Conservation (phyloP, 2,329 filamentous ascomycete genomes). For the Ramichloridium luteum region DNA sequence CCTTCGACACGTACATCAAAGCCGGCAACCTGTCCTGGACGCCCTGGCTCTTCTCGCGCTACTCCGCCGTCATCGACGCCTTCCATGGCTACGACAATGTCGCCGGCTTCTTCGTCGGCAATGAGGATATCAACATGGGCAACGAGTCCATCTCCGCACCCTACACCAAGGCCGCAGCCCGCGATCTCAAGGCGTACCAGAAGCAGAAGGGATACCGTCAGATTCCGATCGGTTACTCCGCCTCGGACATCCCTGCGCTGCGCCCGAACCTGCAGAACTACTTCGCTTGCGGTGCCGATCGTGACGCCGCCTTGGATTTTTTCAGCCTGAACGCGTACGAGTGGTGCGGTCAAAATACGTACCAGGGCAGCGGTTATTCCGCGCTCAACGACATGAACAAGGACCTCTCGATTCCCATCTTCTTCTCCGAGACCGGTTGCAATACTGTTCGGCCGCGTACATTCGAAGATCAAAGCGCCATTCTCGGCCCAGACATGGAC, state of each 20-base stretch:
- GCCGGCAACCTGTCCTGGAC: slow-evolving; percentile 55
- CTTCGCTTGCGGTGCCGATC: slow-evolving; percentile 62
- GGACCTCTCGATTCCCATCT: slow-evolving; percentile 69
- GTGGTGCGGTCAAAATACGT: slow-evolving; percentile 16
- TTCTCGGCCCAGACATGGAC: slow-evolving; percentile 64
- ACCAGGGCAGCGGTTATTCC: slow-evolving; percentile 51
- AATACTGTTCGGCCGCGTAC: slow-evolving; percentile 50
- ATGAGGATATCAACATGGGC: slow-evolving; percentile 61
- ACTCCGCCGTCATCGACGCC: slow-evolving; percentile 60
- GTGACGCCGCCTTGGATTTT: slow-evolving; percentile 63
- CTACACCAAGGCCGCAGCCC: slow-evolving; percentile 68
- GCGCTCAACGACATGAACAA: slow-evolving; percentile 54
- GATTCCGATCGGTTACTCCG: slow-evolving; percentile 78
- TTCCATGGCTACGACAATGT: slow-evolving; percentile 70
- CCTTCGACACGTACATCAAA: slow-evolving; percentile 53
- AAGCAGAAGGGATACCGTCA: slow-evolving; percentile 62
- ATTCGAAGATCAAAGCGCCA: slow-evolving; percentile 62
- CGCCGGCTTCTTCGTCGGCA: slow-evolving; percentile 76
- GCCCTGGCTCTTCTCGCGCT: slow-evolving; percentile 54
- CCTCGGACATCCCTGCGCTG: slow-evolving; percentile 65
- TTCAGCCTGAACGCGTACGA: slow-evolving; percentile 62
- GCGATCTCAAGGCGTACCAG: slow-evolving; percentile 74
- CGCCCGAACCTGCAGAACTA: slow-evolving; percentile 59
- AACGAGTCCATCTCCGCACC: slow-evolving; percentile 54
- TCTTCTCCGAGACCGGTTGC: slow-evolving; percentile 84